Conservation (phyloP, 495 filamentous ascomycete species). For the Rusavskia elegans region DNA sequence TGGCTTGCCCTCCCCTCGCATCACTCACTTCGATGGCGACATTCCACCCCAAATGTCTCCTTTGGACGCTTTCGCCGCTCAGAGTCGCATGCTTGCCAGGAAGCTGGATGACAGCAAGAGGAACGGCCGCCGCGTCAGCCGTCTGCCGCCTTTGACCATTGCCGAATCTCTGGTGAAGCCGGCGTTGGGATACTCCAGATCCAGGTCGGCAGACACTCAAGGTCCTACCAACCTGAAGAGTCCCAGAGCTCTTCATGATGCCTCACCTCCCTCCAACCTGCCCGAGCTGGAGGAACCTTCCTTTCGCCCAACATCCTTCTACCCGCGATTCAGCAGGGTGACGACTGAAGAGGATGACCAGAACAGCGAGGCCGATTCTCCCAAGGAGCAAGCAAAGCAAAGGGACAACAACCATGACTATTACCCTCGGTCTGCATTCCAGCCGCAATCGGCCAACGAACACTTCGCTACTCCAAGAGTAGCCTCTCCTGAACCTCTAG, state of each 20-base stretch:
- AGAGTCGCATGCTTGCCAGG: slow-evolving; percentile 73
- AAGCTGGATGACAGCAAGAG: slow-evolving; percentile 62
- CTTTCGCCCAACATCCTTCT: slow-evolving; percentile 53
- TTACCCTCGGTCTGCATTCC: neutral
- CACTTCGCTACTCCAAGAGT: neutral
- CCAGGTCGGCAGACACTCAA: slow-evolving; percentile 25
- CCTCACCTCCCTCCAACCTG: slow-evolving; percentile 11
- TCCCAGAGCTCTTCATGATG: slow-evolving; percentile 13
- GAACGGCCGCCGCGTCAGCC: slow-evolving; percentile 60
- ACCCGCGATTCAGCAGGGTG: slow-evolving; percentile 55
- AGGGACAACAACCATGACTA: neutral
- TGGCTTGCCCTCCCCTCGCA: slow-evolving; percentile 47
- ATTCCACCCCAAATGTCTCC: slow-evolving; percentile 84
- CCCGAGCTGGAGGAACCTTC: slow-evolving; percentile 44
- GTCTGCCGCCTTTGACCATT: slow-evolving; percentile 68
- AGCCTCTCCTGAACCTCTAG: neutral
- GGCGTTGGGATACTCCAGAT: slow-evolving; percentile 61
- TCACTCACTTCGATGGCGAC: slow-evolving; percentile 66
- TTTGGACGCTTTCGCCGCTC: slow-evolving; percentile 82
- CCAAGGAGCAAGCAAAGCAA: neutral
- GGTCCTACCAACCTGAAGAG: slow-evolving; percentile 17
- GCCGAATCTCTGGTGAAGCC: slow-evolving; percentile 54
- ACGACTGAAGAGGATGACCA: slow-evolving; percentile 34
- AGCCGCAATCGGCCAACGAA: neutral
- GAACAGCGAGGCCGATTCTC: slow-evolving; percentile 11